Evolutionary conservation across 164 flowering plant species (phyloP).

Genomic region (Akebia trifoliata): DNA sequence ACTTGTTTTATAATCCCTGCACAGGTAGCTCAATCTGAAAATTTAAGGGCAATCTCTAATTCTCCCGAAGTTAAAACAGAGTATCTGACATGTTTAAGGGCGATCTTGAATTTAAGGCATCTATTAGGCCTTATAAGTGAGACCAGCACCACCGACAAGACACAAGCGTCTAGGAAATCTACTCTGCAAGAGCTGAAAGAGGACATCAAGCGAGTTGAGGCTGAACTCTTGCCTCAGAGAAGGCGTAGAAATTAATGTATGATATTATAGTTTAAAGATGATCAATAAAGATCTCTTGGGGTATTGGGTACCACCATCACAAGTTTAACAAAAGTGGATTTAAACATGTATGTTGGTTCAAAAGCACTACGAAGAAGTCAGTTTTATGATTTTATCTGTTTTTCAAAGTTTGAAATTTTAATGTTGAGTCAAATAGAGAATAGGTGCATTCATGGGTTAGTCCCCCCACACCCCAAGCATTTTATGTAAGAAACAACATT

Average conservation of each 20-base stretch:
- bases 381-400: too few relatives aligned
- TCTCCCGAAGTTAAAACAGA: slow-evolving; percentile 38
- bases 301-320: too few relatives aligned
- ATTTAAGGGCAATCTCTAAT: slow-evolving; percentile 16
- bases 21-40: slow-evolving; percentile 26
- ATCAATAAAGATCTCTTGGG: neutral
- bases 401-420: too few relatives aligned
- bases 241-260: slow-evolving; percentile 18
- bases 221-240: slow-evolving; percentile 23
- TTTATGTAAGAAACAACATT: too few relatives aligned
- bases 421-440: too few relatives aligned
- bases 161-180: slow-evolving; percentile 9
- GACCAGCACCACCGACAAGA: neutral
- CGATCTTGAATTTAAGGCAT: too few relatives aligned
- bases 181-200: slow-evolving; percentile 36
- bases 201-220: slow-evolving; percentile 53
- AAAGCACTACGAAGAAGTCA: too few relatives aligned
- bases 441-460: too few relatives aligned
- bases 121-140: slow-evolving; percentile 28
- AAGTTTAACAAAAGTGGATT: too few relatives aligned
- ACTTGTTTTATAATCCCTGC: slow-evolving; percentile 1
- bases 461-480: too few relatives aligned
- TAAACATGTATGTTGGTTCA: too few relatives aligned
- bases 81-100: slow-evolving; percentile 53
- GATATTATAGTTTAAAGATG: too few relatives aligned